Evolutionary conservation across 2,329 filamentous ascomycete species (phyloP).

Genomic region (Dryadomyces sulphureus): DNA sequence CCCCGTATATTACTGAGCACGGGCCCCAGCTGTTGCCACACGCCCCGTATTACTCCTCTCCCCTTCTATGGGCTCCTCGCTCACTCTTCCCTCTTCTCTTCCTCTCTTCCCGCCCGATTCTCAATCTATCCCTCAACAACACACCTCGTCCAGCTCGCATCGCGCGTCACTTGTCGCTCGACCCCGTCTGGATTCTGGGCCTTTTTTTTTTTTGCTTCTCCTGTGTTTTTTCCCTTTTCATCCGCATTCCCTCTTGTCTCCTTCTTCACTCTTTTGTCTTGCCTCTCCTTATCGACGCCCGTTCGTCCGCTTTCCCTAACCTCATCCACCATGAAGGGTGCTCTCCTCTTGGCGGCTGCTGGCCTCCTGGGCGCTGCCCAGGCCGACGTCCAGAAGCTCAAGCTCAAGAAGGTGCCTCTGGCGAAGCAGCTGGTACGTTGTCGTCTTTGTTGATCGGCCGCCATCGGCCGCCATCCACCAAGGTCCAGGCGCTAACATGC

Average conservation of each 20-base stretch:
- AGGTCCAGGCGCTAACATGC: neutral
- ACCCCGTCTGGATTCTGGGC: neutral
- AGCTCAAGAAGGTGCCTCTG: conserved; percentile 91
- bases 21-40: neutral
- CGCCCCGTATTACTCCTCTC: neutral
- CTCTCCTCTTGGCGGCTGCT: conserved; percentile 57
- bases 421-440: conserved; percentile 73
- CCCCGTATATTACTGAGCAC: neutral
- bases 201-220: neutral
- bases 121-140: conserved; percentile 1
- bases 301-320: neutral
- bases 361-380: conserved; percentile 69
- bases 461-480: too few species aligned
- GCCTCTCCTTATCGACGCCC: neutral
- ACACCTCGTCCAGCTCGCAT: neutral
- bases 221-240: neutral
- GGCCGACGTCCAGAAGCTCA: conserved; percentile 86
- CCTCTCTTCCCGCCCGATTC: neutral
- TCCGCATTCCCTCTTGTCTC: too few species aligned
- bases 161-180: conserved; percentile 4
- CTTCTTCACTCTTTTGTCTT: neutral
- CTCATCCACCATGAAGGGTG: conserved; percentile 64
- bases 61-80: neutral
- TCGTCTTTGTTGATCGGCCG: neutral
- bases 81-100: neutral